Evolutionary conservation across 2,329 filamentous ascomycete species (phyloP), one percentile per base, ranked within the genome.

Genomic region (Monosporascus sp.): DNA sequence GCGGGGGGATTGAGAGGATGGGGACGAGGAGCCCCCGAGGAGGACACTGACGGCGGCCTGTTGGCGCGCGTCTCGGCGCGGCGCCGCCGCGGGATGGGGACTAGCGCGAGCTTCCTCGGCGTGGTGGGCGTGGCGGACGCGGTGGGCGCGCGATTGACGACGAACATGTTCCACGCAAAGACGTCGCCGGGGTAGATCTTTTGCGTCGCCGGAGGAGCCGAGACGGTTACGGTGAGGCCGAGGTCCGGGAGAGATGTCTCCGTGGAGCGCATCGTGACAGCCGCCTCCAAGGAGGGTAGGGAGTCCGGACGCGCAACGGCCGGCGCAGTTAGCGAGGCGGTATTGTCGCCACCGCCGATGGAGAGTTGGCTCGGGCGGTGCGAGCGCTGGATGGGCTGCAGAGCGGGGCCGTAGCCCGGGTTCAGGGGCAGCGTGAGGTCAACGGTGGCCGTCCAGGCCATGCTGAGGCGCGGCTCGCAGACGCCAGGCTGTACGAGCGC

Each of bases 171-270:
- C 85, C 89, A 90, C 41, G 75, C 74, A 66, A 94, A 91, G 48
- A 84, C 75, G 46, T 88, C 78, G 38, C 86, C 86, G 0, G 84
- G 79, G 53, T 74, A 76, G 24, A 89, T 66, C 49, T 62, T 62
- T 75, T 50, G 78, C 74, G 22, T 70, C 63, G 14, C 69, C 55
- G 36, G 52, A 15, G 87, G 86, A 0, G 81, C 84, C 6, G 80
- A 81, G 64, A 94, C 86, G 41, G 86, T 90, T 72, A 93, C 83
- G 37, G 85, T 89, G 53, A 93, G 81, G 54, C 87, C 88, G 49
- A 89, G 81, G 54, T 86, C 80, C 3, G 79, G 78, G 39, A 82
- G 66, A 49, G 73, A 62, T 47, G 74, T 68, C 48, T 81, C 78
- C 37, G 68, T 69, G 58, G 42, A 17, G 14, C 70, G 72, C 51